Base-by-base conservation (phyloP, 352 stramenopile genomes). In the Phytopythium litorale region DNA sequence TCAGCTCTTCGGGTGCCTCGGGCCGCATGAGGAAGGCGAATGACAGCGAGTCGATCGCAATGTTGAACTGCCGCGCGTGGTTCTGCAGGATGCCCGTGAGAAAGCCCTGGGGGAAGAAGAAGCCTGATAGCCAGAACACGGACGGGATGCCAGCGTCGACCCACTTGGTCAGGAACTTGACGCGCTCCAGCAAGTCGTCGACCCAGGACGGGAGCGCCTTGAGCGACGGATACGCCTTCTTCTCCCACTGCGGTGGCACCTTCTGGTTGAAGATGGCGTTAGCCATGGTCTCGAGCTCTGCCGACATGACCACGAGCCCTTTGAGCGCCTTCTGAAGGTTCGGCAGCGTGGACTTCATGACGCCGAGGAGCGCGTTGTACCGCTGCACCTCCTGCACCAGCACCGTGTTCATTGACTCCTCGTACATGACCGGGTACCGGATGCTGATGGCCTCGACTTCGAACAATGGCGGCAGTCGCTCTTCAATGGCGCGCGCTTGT, bases 321-420 rank as follows among this genome's bases (percentile, higher is more conserved):
- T 87, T 96, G 19, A 98, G 80, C 30, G 86, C 91, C 71, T 95
- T 91, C 66, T 97, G 89, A 0, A 95, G 68, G 7, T 91, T 86
- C 21, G 84, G 74, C 15, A 98, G 76, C 35, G 83, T 92, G n/a
- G 79, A 75, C 58, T 84, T 89, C 78, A 97, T 94, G 16, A 96
- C 76, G 8, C 62, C 59, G 3, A 96, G 66, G 3, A 98, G 70
- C 28, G 84, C 88, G 65, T 97, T 97, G 74, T 95, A 98, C 15
- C 89, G 84, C 62, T 96, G 79, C n/a, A 93, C 79, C 56, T 98
- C 92, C 65, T 98, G 92, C 12, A 91, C 85, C n/a, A 98, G 65
- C 43, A 97, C 86, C 1, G 89, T 97, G 70, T 97, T 97, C 82
- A 97, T 94, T 16, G 84, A 96, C 70, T 98, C 91, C 38, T 91